Conservation (phyloP, 176 grass and related monocot genomes). For the Zea luxurians region DNA sequence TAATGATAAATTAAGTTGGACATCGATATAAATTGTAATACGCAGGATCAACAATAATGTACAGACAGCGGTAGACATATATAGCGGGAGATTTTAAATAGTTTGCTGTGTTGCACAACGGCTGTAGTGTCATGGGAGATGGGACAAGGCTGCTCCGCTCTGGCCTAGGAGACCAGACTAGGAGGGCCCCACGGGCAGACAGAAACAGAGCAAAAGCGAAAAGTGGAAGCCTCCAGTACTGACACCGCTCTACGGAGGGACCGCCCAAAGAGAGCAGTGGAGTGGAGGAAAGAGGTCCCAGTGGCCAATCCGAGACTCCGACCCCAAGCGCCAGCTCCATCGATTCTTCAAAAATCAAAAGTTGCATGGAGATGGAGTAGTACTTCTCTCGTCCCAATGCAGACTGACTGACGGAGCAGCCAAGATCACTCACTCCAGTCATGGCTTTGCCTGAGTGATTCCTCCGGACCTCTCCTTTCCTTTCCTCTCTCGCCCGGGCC, state of each 20-base stretch:
- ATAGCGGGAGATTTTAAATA: too few species aligned
- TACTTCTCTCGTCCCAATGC: slow-evolving; percentile 19
- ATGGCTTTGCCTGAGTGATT: slow-evolving; percentile 26
- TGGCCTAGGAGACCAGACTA: neutral
- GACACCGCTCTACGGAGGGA: neutral
- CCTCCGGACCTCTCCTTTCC: neutral
- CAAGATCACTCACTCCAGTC: slow-evolving; percentile 15
- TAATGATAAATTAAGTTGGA: too few species aligned
- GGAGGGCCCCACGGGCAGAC: slow-evolving; percentile 27
- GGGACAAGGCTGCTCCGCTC: neutral
- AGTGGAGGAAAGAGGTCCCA: neutral
- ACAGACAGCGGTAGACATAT: too few species aligned
- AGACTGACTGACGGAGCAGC: slow-evolving; percentile 38
- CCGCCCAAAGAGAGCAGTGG: neutral
- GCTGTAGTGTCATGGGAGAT: neutral
- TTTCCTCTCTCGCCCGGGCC: neutral
- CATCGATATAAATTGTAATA: too few species aligned
- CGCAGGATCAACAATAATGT: too few species aligned
- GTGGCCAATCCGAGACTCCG: neutral
- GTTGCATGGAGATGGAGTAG: neutral
- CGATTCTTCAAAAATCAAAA: slow-evolving; percentile 25
- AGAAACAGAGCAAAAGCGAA: slow-evolving; percentile 51
- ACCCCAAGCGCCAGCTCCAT: neutral
- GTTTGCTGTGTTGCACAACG: neutral
- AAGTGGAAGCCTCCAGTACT: slow-evolving; percentile 52